Evolutionary conservation across 108 stramenopile genomes (phyloP), one percentile per base, ranked within the genome.

Genomic region (Cyclotella cryptica): DNA sequence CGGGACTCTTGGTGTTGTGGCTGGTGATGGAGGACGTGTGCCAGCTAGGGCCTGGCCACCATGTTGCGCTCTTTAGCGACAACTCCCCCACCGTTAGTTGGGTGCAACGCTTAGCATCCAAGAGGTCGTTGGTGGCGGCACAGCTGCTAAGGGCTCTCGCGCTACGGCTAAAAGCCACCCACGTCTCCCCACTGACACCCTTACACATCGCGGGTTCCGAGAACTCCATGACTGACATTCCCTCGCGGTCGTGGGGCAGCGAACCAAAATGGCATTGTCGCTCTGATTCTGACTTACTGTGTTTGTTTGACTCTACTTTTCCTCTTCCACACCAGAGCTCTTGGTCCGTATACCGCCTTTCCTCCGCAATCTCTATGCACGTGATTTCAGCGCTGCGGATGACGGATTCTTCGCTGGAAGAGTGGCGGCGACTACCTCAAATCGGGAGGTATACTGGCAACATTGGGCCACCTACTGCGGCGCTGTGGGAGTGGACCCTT

Each of bases 161-260:
- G 0, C 43, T 64, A 0, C 61, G 72, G 19, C 62, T 30, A 0
- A 43, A 44, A 21, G 71, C 10, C 10, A 46, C 10, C 10, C 14
- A 46, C 12, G 45, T 46, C 10, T 72, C 71, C 0, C 71, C 57
- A 0, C 39, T 72, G 40, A 72, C 58, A 28, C 58, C 71, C 5
- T 57, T 39, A 18, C 71, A 72, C 14, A 61, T 72, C 71, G 27
- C 18, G 12, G 71, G 71, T 13, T 10, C 10, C 10, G 12, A 8
- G 19, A 59, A 72, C n/a, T 18, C 58, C 0, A 41, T 72, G 6
- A 46, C 71, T 0, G 71, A 72, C 14, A 72, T 60, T 12, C 71
- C 71, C 0, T 72, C 71, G 18, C 58, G 71, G 2, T 72, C 71
- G 9, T 72, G 58, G 58, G 71, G 71, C 5, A 72, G 71, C 43